These are phyloP conservation scores for Setomelanomma holmii DNA, from an alignment of 2,329 filamentous ascomycete species.

Conservation along the genomic window DNA sequence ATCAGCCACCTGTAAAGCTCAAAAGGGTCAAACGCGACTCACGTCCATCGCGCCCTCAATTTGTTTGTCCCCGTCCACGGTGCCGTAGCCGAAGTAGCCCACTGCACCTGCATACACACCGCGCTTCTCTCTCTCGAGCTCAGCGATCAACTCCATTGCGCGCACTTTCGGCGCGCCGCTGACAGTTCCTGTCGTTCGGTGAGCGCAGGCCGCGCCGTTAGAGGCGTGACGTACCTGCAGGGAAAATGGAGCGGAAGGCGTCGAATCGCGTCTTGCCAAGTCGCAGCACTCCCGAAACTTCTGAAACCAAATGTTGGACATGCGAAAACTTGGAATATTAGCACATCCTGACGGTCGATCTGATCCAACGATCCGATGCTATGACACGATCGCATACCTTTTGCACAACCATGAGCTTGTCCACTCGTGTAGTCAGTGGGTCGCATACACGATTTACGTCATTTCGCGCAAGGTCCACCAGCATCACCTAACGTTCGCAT, in stretches of 20 bases:
- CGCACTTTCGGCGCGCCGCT: constrained; percentile 94
- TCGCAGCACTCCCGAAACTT: constrained; percentile 90
- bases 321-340: constrained; percentile 74
- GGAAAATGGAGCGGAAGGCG: constrained; percentile 95
- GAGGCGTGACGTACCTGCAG: constrained; percentile 67
- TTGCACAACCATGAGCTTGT: constrained; percentile 81
- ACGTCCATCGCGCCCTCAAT: constrained; percentile 86
- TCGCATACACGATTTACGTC: constrained; percentile 96
- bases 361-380: constrained; percentile 2
- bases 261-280: constrained; percentile 88
- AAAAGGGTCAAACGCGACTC: constrained; percentile 27
- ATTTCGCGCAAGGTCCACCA: constrained; percentile 94
- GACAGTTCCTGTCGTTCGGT: constrained; percentile 66
- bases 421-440: constrained; percentile 85
- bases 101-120: constrained; percentile 96
- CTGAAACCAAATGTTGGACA: constrained; percentile 95
- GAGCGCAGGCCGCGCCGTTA: constrained; percentile 17
- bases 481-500: constrained; percentile 74
- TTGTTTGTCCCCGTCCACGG: constrained; percentile 67
- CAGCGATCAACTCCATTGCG: constrained; percentile 96
- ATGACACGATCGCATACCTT: constrained; percentile 34
- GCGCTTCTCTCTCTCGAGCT: constrained; percentile 91
- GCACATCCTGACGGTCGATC: constrained; percentile 4
- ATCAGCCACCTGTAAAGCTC: constrained; percentile 32
- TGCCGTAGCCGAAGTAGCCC: constrained; percentile 92